phyloP scores from a whole-genome alignment of 345 rosid genomes.

The Turritis glabra region DNA sequence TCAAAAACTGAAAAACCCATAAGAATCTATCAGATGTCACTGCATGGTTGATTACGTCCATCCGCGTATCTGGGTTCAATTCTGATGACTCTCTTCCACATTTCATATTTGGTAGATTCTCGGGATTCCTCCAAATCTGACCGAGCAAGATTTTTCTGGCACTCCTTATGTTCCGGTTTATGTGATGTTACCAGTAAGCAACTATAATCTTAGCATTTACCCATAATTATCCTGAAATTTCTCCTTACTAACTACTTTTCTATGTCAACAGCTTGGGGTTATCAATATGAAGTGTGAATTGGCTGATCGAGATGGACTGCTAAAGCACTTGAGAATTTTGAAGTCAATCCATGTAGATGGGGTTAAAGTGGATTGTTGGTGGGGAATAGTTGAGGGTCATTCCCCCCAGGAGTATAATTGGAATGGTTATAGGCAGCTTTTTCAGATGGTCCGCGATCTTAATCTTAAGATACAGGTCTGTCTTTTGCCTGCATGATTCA shows the following conservation, averaged over 20 bases:
- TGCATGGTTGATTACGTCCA: constrained; percentile 25
- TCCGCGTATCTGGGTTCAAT: constrained; percentile 4
- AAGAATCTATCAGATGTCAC: not conserved
- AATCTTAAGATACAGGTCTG: constrained; percentile 89
- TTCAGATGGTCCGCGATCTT: constrained; percentile 77
- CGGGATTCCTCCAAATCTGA: constrained; percentile 54
- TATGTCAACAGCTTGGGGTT: constrained; percentile 71
- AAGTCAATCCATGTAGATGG: constrained; percentile 85
- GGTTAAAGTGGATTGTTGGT: constrained; percentile 94
- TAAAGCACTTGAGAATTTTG: constrained; percentile 74
- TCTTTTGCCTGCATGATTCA: constrained; percentile 20
- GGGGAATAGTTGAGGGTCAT: constrained; percentile 98
- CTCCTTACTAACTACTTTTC: constrained; percentile 17
- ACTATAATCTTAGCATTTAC: constrained; percentile 17
- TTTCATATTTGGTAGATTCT: constrained; percentile 46
- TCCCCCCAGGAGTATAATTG: constrained; percentile 87
- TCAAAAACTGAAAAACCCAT: not conserved
- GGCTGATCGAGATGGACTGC: constrained; percentile 80
- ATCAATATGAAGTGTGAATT: constrained; percentile 92
- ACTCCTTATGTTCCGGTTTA: constrained; percentile 82
- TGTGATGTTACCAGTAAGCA: constrained; percentile 93
- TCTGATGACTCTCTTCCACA: constrained; percentile 25
- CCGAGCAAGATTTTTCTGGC: constrained; percentile 83
- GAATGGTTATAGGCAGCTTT: constrained; percentile 86
- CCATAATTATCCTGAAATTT: not conserved